Conservation (phyloP, 495 filamentous ascomycete species). For the Podospora didyma region DNA sequence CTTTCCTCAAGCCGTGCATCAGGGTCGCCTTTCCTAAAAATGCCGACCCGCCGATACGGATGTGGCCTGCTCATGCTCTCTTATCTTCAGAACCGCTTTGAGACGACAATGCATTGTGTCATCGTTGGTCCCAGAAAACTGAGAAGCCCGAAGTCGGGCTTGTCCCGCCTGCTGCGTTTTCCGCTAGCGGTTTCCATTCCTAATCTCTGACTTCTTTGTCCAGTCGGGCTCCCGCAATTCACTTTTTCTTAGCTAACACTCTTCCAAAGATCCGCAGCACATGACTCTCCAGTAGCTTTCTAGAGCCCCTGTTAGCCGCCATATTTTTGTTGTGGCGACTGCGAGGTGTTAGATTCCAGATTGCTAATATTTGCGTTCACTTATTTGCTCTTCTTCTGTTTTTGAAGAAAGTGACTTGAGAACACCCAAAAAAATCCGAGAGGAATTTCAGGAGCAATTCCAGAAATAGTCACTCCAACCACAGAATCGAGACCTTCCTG, state of each 20-base stretch:
- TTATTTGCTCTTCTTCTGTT: neutral
- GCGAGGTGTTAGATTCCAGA: neutral
- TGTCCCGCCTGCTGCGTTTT: neutral
- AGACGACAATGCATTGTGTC: constrained; percentile 9
- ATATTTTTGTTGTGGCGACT: neutral
- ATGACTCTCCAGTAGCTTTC: constrained; percentile 19
- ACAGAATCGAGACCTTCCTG: too few species aligned
- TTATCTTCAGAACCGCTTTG: neutral
- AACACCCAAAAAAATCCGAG: too few species aligned
- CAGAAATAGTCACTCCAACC: too few species aligned
- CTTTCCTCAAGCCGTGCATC: neutral
- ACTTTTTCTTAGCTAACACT: constrained; percentile 31
- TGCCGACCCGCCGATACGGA: constrained; percentile 1
- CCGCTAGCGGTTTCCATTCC: constrained; percentile 9
- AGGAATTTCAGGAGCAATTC: too few species aligned
- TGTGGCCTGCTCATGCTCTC: neutral
- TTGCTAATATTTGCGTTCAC: too few species aligned
- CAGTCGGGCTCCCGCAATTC: constrained; percentile 24
- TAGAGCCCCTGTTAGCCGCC: neutral
- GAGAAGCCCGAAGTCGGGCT: constrained; percentile 26
- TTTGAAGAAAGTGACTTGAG: neutral
- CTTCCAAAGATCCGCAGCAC: constrained; percentile 15
- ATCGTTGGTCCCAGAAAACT: constrained; percentile 1
- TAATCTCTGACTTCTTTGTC: constrained; percentile 12
- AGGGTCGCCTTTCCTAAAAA: neutral